A percentile compares a stretch with the other conserved stretches of the same genome.
Conservation (phyloP, 768 basidiomycete genomes). For the Tephrocybe rancida region DNA sequence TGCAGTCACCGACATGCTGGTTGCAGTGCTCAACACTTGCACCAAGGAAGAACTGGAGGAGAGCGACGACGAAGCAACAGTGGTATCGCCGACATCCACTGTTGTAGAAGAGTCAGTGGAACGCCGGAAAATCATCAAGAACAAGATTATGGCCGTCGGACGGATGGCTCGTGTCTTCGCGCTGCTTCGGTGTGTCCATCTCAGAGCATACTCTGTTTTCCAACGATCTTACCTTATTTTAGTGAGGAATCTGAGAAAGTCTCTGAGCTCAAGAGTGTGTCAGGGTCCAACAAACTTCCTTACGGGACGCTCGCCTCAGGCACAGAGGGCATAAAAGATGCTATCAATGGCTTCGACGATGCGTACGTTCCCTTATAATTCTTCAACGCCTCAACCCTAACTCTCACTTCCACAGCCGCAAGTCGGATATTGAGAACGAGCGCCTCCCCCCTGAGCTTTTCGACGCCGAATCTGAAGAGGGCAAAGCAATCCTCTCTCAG, state of each 20-base stretch:
- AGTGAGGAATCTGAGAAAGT: slow-evolving; percentile 98
- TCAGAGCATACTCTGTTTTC: background rate
- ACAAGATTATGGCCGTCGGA: slow-evolving; percentile 97
- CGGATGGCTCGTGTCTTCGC: slow-evolving; percentile 97
- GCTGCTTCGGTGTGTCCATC: slow-evolving; percentile 74
- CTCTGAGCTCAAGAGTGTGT: slow-evolving; percentile 93
- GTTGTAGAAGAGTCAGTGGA: slow-evolving; percentile 58
- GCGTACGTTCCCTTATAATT: slow-evolving; percentile 65
- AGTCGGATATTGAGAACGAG: slow-evolving; percentile 99
- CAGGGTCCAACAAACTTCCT: slow-evolving; percentile 76
- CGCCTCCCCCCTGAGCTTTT: slow-evolving; percentile 95
- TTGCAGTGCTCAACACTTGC: slow-evolving; percentile 94
- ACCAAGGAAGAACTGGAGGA: slow-evolving; percentile 96
- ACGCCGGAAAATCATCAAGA: slow-evolving; percentile 91
- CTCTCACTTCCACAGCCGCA: slow-evolving; percentile 59
- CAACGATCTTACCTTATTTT: background rate
- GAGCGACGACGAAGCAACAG: slow-evolving; percentile 56
- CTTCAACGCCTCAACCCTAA: background rate
- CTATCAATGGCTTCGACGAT: slow-evolving; percentile 92
- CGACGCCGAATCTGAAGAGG: slow-evolving; percentile 76
- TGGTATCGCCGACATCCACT: slow-evolving; percentile 41
- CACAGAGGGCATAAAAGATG: slow-evolving; percentile 93
- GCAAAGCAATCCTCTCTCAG: slow-evolving; percentile 60
- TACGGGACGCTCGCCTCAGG: slow-evolving; percentile 85
- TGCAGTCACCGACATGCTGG: slow-evolving; percentile 98